Base-by-base conservation (phyloP, 1,139 yeast genomes). In the Nakaseomyces nivariensis region DNA sequence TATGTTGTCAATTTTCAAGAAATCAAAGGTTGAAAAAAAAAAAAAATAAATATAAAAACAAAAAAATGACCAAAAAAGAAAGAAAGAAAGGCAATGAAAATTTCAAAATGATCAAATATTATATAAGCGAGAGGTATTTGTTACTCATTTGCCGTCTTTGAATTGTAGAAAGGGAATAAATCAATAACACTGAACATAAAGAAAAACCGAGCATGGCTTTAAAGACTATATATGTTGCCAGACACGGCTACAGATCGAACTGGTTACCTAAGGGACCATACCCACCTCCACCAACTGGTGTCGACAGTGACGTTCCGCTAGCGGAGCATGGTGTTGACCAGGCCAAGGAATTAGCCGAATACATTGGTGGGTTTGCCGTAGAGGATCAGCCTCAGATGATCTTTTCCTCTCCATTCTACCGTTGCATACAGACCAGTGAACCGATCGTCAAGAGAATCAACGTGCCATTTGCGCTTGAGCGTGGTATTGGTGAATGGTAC, bases 361-460 rank as follows among this genome's bases (percentile, higher is more conserved):
- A 75, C 59, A 62, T 73, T 13, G 56, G 67, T 31, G 67, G 70
- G 0, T 61, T 79, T 22, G 2, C 33, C 25, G 10, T 1, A 11
- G 68, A 71, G 4, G 77, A 79, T 26, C 74, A 72, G 49, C 86
- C 90, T 1, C 80, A 82, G 53, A 70, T 81, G 48, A 75, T 87
- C 26, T 72, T 85, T 58, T 71, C 83, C 1, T 87, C 96, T 2
- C 97, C 97, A 0, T 90, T 88, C 65, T 89, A 87, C 65, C 72
- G 97, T 53, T 92, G 97, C 66, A 72, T 90, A 13, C 90, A 92
- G 64, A 89, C 97, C 0, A 77, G 85, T 3, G 75, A 78, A 44
- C 86, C 90, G 2, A 70, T 81, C n/a, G 80, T 90, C 1, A 71
- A 76, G 36, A 66, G 67, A 45, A 67, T 84, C 27, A 78, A 72